Evolutionary conservation across 805 yeast genomes (phyloP).

Genomic region (Kodamaea jinghongensis): DNA sequence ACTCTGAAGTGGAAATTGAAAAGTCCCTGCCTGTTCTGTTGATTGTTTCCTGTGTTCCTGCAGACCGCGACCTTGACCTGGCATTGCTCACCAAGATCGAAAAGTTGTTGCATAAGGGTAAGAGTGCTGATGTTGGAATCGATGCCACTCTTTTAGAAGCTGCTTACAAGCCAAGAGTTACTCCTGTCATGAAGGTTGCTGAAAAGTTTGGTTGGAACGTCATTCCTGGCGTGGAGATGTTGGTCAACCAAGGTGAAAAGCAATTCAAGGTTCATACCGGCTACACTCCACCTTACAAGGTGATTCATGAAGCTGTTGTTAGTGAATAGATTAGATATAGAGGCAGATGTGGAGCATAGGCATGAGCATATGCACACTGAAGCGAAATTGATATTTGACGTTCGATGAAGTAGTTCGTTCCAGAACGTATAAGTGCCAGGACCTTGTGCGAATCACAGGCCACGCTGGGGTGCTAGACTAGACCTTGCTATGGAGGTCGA

Average conservation of each 20-base stretch:
- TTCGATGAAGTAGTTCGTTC: too few species aligned
- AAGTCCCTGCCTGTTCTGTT: slow-evolving; percentile 50
- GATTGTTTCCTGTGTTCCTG: slow-evolving; percentile 81
- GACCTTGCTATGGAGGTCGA: too few species aligned
- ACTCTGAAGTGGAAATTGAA: slow-evolving; percentile 44
- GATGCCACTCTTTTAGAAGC: slow-evolving; percentile 76
- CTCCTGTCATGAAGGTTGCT: slow-evolving; percentile 85
- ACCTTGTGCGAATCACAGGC: too few species aligned
- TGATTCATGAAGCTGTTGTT: slow-evolving; percentile 60
- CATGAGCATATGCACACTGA: too few species aligned
- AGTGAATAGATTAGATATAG: slow-evolving; percentile 4
- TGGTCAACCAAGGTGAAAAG: slow-evolving; percentile 87
- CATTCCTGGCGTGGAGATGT: slow-evolving; percentile 89
- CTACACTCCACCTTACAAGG: slow-evolving; percentile 57
- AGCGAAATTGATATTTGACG: too few species aligned
- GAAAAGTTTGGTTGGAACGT: slow-evolving; percentile 68
- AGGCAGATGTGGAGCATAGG: too few species aligned
- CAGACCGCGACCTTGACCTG: slow-evolving; percentile 65
- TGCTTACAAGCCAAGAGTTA: slow-evolving; percentile 85
- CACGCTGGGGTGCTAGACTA: too few species aligned
- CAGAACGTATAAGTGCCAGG: too few species aligned
- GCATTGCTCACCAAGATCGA: slow-evolving; percentile 48
- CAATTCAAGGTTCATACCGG: slow-evolving; percentile 83
- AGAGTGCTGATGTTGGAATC: slow-evolving; percentile 32
- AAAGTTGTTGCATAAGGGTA: slow-evolving; percentile 43